A percentile compares a stretch with the other conserved stretches of the same genome.
Conservation (phyloP, 495 filamentous ascomycete genomes). For the Trichoderma erinaceum region DNA sequence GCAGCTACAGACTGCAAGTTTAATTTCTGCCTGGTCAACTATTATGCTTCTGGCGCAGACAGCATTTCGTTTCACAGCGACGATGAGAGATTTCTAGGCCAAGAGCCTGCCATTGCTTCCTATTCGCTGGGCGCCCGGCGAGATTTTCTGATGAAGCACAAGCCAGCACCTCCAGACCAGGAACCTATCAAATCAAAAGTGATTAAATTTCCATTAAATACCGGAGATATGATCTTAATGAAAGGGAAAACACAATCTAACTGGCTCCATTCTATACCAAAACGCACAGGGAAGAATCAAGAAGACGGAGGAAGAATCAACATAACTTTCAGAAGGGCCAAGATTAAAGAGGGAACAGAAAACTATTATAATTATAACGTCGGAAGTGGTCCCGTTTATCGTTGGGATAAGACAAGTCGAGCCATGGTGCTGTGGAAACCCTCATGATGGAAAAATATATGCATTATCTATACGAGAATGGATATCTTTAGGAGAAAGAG, state of each 20-base stretch:
- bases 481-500: neutral
- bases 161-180: slow-evolving; percentile 36
- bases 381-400: slow-evolving; percentile 54
- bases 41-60: slow-evolving; percentile 63
- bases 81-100: slow-evolving; percentile 67
- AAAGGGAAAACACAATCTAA: slow-evolving; percentile 58
- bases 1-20: slow-evolving; percentile 52
- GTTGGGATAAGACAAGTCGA: slow-evolving; percentile 49
- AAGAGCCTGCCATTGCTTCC: slow-evolving; percentile 61
- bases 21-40: slow-evolving; percentile 73
- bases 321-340: slow-evolving; percentile 64
- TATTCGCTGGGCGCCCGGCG: slow-evolving; percentile 59
- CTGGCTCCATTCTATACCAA: slow-evolving; percentile 73
- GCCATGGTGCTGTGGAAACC: slow-evolving; percentile 50
- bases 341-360: slow-evolving; percentile 59
- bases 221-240: slow-evolving; percentile 72
- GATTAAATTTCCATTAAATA: slow-evolving; percentile 54
- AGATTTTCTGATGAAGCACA: slow-evolving; percentile 69
- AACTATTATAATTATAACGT: slow-evolving; percentile 67
- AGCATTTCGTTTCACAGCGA: slow-evolving; percentile 71
- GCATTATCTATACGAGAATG: slow-evolving; percentile 4
- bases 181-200: slow-evolving; percentile 30
- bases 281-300: slow-evolving; percentile 52
- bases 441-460: slow-evolving; percentile 15
- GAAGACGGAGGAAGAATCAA: slow-evolving; percentile 60